Conservation (phyloP, 2,329 filamentous ascomycete genomes). For the Alternaria solani region DNA sequence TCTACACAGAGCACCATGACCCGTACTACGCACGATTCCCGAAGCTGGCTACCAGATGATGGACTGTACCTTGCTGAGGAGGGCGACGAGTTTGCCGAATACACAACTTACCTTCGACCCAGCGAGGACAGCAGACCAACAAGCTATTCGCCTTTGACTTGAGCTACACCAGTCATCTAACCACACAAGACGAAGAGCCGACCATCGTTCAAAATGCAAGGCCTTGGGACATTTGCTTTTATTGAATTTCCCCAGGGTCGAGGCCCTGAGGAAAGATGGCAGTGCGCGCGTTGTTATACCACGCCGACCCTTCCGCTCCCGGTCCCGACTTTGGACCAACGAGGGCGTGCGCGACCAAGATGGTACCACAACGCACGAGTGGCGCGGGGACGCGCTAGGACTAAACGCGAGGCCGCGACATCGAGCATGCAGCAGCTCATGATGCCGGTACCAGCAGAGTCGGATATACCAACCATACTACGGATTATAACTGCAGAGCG, state of each 20-base stretch:
- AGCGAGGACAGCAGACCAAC: conserved; percentile 26
- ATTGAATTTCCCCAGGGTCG: conserved; percentile 8
- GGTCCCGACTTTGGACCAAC: conserved; percentile 29
- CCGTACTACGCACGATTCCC: conserved; percentile 25
- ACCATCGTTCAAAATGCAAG: not conserved
- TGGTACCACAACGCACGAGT: not conserved
- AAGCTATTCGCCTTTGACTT: conserved; percentile 32
- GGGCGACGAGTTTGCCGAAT: conserved; percentile 26
- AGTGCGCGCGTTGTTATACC: not conserved
- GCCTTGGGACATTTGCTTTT: not conserved
- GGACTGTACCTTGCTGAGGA: conserved; percentile 35
- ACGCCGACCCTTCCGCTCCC: not conserved
- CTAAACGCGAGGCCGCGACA: not conserved
- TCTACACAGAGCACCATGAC: conserved; percentile 26
- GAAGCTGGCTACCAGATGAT: conserved; percentile 37
- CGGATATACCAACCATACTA: not conserved
- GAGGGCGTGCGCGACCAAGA: conserved; percentile 2
- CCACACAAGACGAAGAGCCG: not conserved
- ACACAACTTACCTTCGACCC: conserved; percentile 24
- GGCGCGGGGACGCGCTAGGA: conserved; percentile 8
- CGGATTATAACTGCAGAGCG: conserved; percentile 1
- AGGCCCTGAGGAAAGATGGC: conserved; percentile 1
- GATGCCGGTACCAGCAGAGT: not conserved
- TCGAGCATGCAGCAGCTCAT: not conserved
- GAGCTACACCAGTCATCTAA: conserved; percentile 1